Evolutionary conservation across 176 grass and related monocot species (phyloP), one percentile per base, ranked within the genome.

Genomic region (Aegilops umbellulata): DNA sequence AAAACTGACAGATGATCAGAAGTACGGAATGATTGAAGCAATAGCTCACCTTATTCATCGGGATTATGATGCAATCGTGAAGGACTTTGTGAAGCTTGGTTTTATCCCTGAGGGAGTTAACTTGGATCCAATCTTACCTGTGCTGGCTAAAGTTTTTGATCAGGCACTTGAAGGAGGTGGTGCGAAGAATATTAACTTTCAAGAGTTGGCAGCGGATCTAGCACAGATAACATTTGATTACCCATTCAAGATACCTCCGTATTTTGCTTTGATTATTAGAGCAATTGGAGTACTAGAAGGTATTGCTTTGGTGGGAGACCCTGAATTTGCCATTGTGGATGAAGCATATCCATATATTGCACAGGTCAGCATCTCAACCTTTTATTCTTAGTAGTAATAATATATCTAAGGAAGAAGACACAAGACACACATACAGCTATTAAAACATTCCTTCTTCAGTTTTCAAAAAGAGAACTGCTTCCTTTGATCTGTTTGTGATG

Each of bases 151-250:
- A 80, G 95, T 98, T 87, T 98, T 98, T 91, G 96, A 98, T 86
- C 96, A 95, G 78, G 96, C 96, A 73, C 94, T 98, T 69, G 96
- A 95, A 92, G 96, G 96, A 89, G 96, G 96, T 8, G 96, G 96
- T 42, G 96, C 96, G 51, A 98, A 98, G 86, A 98, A 95, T 78
- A 92, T 98, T 62, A 98, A 98, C 88, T 98, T 98, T 82, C 96
- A 98, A 66, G 96, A 98, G 85, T 82, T 98, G 35, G 96, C 96
- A 82, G 94, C 93, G 10, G 96, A 98, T 94, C 85, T 98, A 75
- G 96, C 93, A 67, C 93, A 98, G 78, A 98, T 98, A 78, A 98
- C 96, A n/a, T 95, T 98, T 89, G 96, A 98, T 77, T 98, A 98
- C 78, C 96, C 93, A 79, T 98, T 98, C 79, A 95, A 84, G 79